These are phyloP conservation scores for Ascochyta viciae-villosae DNA, from an alignment of 2,329 filamentous ascomycete species.

Conservation along the genomic window DNA sequence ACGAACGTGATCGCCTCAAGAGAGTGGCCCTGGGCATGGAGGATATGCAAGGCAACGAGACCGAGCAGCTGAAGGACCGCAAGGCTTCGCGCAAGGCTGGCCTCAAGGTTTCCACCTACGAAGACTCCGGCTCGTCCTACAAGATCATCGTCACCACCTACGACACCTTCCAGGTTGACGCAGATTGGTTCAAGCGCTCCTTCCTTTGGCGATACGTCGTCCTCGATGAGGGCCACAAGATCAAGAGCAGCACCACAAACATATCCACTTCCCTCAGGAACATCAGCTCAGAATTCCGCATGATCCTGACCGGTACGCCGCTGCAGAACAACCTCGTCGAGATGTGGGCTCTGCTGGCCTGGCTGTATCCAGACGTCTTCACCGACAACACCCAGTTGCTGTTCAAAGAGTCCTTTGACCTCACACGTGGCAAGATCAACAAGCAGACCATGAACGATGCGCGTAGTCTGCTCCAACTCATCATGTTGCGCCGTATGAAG, in stretches of 20 bases:
- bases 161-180: conserved; percentile 98
- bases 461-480: conserved; percentile 60
- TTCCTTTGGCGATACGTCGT: conserved; percentile 99
- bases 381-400: conserved; percentile 56
- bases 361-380: conserved; percentile 67
- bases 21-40: conserved; percentile 55
- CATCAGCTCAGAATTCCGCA: conserved; percentile 56
- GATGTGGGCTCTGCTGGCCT: conserved; percentile 65
- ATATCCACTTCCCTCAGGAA: conserved; percentile 53
- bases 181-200: conserved; percentile 87
- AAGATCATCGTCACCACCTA: conserved; percentile 89
- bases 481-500: conserved; percentile 68
- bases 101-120: conserved; percentile 38
- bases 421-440: conserved; percentile 62
- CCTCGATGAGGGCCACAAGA: conserved; percentile 97
- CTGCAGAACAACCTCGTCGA: conserved; percentile 66
- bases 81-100: conserved; percentile 86
- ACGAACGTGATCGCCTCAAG: conserved; percentile 77
- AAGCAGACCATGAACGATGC: conserved; percentile 61
- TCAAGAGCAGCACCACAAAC: conserved; percentile 78
- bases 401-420: conserved; percentile 64
- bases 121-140: conserved; percentile 34
- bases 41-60: conserved; percentile 56
- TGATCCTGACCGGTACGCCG: conserved; percentile 63
- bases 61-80: conserved; percentile 81